Conservation (phyloP, 2,329 filamentous ascomycete genomes). For the Neonectria ditissima region DNA sequence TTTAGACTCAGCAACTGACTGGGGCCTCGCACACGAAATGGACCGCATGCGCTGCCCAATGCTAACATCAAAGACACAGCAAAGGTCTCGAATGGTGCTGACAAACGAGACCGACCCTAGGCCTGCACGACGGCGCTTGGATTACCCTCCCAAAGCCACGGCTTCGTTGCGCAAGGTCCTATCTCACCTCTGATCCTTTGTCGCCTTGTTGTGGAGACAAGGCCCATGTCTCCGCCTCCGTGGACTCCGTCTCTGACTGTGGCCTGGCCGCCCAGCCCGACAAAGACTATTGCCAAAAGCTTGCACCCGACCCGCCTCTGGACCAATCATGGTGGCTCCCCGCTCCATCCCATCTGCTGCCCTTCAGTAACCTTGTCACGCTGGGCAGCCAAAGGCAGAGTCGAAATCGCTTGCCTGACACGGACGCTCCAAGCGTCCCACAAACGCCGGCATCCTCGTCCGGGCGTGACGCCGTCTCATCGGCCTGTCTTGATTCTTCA, state of each 20-base stretch:
- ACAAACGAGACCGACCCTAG: conserved; percentile 19
- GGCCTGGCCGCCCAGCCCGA: conserved; percentile 21
- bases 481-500: conserved; percentile 26
- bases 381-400: conserved; percentile 25
- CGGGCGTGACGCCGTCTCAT: conserved; percentile 31
- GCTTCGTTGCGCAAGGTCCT: conserved; percentile 36
- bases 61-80: conserved; percentile 34
- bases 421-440: conserved; percentile 24
- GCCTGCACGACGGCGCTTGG: conserved; percentile 22
- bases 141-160: conserved; percentile 22
- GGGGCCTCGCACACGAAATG: conserved; percentile 32
- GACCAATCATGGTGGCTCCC: conserved; percentile 33
- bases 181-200: conserved; percentile 23
- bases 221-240: conserved; percentile 29
- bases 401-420: conserved; percentile 29
- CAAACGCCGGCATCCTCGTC: conserved; percentile 31
- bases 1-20: conserved; percentile 24
- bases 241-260: conserved; percentile 20
- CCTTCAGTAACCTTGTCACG: conserved; percentile 23
- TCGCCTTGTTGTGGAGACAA: conserved; percentile 25
- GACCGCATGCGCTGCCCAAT: conserved; percentile 28
- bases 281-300: conserved; percentile 41
- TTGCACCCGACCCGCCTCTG: conserved; percentile 27
- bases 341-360: conserved; percentile 18
- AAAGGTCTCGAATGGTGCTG: conserved; percentile 23